Base-by-base conservation (phyloP, 2,329 filamentous ascomycete species). In the Paecilomyces sp. region DNA sequence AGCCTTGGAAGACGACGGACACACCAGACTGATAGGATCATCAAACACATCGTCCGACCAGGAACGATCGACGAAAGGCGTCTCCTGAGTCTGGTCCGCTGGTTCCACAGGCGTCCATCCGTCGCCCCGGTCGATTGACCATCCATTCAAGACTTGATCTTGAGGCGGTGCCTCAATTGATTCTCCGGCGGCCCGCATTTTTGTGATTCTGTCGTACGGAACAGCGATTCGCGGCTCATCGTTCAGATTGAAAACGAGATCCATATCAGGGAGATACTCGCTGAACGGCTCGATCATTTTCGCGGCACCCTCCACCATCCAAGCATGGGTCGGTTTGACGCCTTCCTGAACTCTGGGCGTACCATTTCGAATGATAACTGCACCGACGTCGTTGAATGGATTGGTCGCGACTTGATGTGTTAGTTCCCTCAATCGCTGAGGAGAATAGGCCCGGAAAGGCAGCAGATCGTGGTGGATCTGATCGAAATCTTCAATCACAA, bases 181-280 rank as follows among this genome's bases (percentile, higher is more conserved):
- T n/a, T 59, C 64, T 18, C 69, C 73, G 50, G 66, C 61, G 8
- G 69, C 62, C 15, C 68, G 74, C 60, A 82, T 68, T 2, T 61
- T 61, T 33, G 77, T 67, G 15, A 80, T 67, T 2, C 72, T 71
- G 47, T 76, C 73, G 69, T 77, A 82, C 0, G 83, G 83, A 2
- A 85, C 78, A 30, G 81, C 80, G 11, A 86, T 80, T 11, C 84
- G 79, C 54, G 79, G 79, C 65, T 86, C 83, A 62, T 86, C 83
- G 61, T 86, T 84, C n/a, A 86, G 67, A 61, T 87, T 87, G 72
- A 87, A 82, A 0, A 81, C 83, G 41, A 87, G 69, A 65, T 86
- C 84, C 84, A 87, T 87, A 61, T 87, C 84, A 0, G 85, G 85
- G 31, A 87, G 75, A 63, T 79, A 76, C 58, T 82, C 67, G 1